Conservation (phyloP, 768 basidiomycete species). For the Rossbeevera mucosa region DNA sequence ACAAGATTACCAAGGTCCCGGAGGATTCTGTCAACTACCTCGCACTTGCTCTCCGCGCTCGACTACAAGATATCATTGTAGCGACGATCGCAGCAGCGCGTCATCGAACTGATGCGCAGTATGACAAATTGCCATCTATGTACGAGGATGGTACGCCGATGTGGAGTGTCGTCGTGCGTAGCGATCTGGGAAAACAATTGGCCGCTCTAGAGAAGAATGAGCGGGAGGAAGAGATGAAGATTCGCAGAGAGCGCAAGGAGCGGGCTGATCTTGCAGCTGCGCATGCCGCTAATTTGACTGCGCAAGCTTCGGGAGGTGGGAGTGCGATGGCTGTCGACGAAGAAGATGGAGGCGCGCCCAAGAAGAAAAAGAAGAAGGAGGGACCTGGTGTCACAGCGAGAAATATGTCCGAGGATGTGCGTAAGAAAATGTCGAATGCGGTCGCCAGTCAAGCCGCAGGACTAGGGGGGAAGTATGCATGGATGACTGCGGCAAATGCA, state of each 20-base stretch:
- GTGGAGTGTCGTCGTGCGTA: slow-evolving; percentile 78
- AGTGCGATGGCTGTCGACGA: slow-evolving; percentile 34
- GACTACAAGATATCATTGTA: slow-evolving; percentile 64
- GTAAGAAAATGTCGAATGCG: slow-evolving; percentile 89
- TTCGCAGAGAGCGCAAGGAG: slow-evolving; percentile 75
- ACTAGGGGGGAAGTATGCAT: slow-evolving; percentile 74
- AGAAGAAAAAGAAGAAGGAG: slow-evolving; percentile 78
- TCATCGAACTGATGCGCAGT: slow-evolving; percentile 69
- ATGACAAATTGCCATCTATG: slow-evolving; percentile 58
- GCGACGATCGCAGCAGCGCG: slow-evolving; percentile 63
- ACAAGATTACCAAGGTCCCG: slow-evolving; percentile 63
- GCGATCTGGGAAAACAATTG: slow-evolving; percentile 76
- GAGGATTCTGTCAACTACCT: slow-evolving; percentile 75
- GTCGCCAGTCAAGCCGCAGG: slow-evolving; percentile 89
- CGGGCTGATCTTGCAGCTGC: slow-evolving; percentile 68
- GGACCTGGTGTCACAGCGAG: slow-evolving; percentile 79
- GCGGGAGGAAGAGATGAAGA: slow-evolving; percentile 74
- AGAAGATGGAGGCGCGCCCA: slow-evolving; percentile 58
- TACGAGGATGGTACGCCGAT: slow-evolving; percentile 70
- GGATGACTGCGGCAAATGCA: slow-evolving; percentile 73
- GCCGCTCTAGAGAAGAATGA: slow-evolving; percentile 72
- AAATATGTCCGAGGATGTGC: slow-evolving; percentile 88
- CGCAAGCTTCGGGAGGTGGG: slow-evolving; percentile 43
- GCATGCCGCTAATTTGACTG: slow-evolving; percentile 59
- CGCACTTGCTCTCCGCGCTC: slow-evolving; percentile 70